phyloP scores from a whole-genome alignment of 2,329 filamentous ascomycete genomes.

The Diaporthe ilicicola region DNA sequence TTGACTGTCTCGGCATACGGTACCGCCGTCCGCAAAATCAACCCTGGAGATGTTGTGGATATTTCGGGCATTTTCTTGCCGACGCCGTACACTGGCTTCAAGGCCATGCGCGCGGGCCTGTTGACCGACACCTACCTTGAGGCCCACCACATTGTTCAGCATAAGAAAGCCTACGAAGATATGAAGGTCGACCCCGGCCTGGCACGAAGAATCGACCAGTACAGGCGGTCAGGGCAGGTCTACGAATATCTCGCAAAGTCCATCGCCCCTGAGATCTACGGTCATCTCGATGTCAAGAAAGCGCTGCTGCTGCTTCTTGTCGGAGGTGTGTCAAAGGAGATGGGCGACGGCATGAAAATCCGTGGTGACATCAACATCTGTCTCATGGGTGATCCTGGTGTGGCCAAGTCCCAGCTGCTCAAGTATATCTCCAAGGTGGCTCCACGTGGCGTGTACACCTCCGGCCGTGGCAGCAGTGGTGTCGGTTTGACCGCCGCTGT shows the following conservation, averaged over 20 bases:
- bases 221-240: slow-evolving; percentile 85
- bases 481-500: slow-evolving; percentile 85
- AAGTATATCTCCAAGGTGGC: slow-evolving; percentile 99
- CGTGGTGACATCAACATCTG: slow-evolving; percentile 99
- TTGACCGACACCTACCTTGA: slow-evolving; percentile 97
- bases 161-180: slow-evolving; percentile 98
- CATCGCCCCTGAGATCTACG: slow-evolving; percentile 96
- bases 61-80: slow-evolving; percentile 95
- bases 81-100: slow-evolving; percentile 98
- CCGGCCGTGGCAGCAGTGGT: slow-evolving; percentile 81
- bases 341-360: slow-evolving; percentile 98
- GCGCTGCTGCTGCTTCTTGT: slow-evolving; percentile 94
- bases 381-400: slow-evolving; percentile 98
- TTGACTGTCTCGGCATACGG: slow-evolving; percentile 92
- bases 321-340: slow-evolving; percentile 94
- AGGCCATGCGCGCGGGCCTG: slow-evolving; percentile 95
- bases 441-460: slow-evolving; percentile 87
- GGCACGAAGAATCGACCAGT: slow-evolving; percentile 84
- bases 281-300: slow-evolving; percentile 97
- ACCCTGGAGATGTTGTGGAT: slow-evolving; percentile 93
- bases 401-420: slow-evolving; percentile 96
- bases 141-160: slow-evolving; percentile 90
- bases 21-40: slow-evolving; percentile 84
- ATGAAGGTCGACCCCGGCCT: slow-evolving; percentile 84
- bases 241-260: slow-evolving; percentile 96